Evolutionary conservation across 306 rosid species (phyloP).

Genomic region (Inga laurina): DNA sequence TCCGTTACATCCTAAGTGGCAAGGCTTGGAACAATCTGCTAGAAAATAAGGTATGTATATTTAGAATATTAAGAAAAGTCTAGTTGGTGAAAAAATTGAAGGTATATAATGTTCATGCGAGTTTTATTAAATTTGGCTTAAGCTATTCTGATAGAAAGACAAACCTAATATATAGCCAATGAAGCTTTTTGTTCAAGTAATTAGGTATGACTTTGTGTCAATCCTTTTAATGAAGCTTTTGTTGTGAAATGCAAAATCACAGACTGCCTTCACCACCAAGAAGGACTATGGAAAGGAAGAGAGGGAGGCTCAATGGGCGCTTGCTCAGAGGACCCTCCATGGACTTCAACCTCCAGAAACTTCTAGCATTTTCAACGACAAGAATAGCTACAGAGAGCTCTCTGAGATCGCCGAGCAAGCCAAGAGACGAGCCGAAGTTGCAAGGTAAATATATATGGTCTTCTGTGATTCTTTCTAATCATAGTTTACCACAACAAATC

Average conservation of each 20-base stretch:
- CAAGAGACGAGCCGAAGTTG: constrained; percentile 95
- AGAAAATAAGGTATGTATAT: constrained; percentile 71
- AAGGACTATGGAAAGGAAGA: constrained; percentile 94
- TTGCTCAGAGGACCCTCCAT: constrained; percentile 91
- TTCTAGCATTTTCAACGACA: constrained; percentile 60
- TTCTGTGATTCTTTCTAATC: neutral
- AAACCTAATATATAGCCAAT: no score
- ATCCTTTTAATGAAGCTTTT: no score
- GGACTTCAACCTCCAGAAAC: constrained; percentile 93
- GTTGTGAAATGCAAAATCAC: constrained; percentile 16
- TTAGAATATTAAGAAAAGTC: neutral
- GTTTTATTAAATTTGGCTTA: neutral
- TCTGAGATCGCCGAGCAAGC: constrained; percentile 99
- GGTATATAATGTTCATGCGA: no score
- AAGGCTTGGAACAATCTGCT: constrained; percentile 89
- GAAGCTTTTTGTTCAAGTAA: no score
- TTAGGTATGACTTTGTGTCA: no score
- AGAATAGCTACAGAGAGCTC: constrained; percentile 83
- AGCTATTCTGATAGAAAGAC: neutral
- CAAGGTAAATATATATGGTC: constrained; percentile 59
- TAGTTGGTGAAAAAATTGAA: neutral
- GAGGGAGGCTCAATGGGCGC: constrained; percentile 99
- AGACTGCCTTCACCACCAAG: constrained; percentile 99
- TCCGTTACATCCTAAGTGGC: constrained; percentile 85
- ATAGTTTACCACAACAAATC: neutral